Base-by-base conservation (phyloP, 108 stramenopile genomes). In the Nitzschia sp. region DNA sequence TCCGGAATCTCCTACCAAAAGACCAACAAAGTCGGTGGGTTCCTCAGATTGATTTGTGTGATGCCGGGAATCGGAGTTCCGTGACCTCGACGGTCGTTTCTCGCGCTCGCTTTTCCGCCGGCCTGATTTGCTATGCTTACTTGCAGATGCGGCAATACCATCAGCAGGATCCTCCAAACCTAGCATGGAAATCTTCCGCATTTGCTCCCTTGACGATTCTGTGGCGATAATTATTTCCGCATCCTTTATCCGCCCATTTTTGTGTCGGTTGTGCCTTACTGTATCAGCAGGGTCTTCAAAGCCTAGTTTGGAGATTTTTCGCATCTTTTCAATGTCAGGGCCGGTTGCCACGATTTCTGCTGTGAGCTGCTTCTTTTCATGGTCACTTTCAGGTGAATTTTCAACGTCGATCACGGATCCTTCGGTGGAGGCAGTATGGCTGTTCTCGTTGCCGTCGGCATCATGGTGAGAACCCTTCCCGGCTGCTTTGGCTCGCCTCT, bases 151-250 rank as follows among this genome's bases (percentile, higher is more conserved):
- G 9, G 6, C 38, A 9, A 13, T 42, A 42, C 9, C 19, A 26
- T 62, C 61, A 21, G 61, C 61, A 21, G 61, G 61, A 26, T 62
- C 61, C 46, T 62, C 61, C 38, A 42, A 46, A n/a, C 61, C 61
- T 19, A 62, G 27, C 9, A 45, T 62, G 23, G 61, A 62, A 13
- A 62, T 23, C 2, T 62, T 42, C 8, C 61, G 61, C 61, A 62
- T 62, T 5, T 34, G 36, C 24, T 62, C 61, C 15, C 25, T 18
- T 34, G 42, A 31, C 0, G 61, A 21, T 15, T 62, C 21, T 17
- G 61, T 62, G 18, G 36, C 36, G 24, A 45, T 19, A 13, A 62
- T 23, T 26, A 62, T 23, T 6, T 42, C 42, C 21, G 32, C 9
- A 45, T 45, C 42, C 17, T 59, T 3, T 32, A 6, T 32, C 24